Base-by-base conservation (phyloP, 2,329 filamentous ascomycete species). In the Paecilomyces dactylethromorphus region DNA sequence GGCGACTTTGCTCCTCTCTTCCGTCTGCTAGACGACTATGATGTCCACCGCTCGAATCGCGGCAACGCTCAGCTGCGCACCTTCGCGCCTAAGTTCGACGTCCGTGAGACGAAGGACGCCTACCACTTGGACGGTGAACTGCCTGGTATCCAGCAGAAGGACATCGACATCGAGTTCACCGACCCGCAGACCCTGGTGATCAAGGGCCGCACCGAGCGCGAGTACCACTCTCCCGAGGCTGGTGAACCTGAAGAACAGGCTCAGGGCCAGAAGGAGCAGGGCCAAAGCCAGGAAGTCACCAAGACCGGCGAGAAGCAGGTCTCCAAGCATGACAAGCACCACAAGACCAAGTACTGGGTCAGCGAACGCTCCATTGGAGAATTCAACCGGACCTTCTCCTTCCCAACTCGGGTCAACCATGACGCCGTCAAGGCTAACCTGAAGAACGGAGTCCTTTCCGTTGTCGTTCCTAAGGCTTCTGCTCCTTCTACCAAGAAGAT, bases 391-490 rank as follows among this genome's bases (percentile, higher is more conserved):
- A 75, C 74, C 5, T 86, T 86, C 69, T 77, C 72, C 56, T 86
- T 86, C 74, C 79, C 83, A 1, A 73, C 74, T 1, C 74, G 80
- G 21, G 79, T 86, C 29, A 79, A 86, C 63, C 83, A 85, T 68
- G 82, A 86, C 55, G 74, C 69, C 21, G 84, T 86, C 62, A 83
- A 79, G 69, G 84, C 84, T 7, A 82, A 75, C 59, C 67, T 86
- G 70, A 85, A 81, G 74, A 80, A 86, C 65, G 84, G 84, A 12
- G 79, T 86, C 54, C 69, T 86, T 56, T 79, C 74, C 29, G 76
- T 86, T 32, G 64, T 80, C 13, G 78, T 86, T 6, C 84, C 84
- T 0, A 86, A 86, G 71, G 78, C 79, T 54, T 65, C 77, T 56
- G 75, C 76, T 15, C 78, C 78, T 10, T 72, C 73, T 59, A 66